Evolutionary conservation across 2,329 filamentous ascomycete species (phyloP).

Genomic region (Beauveria sp.): DNA sequence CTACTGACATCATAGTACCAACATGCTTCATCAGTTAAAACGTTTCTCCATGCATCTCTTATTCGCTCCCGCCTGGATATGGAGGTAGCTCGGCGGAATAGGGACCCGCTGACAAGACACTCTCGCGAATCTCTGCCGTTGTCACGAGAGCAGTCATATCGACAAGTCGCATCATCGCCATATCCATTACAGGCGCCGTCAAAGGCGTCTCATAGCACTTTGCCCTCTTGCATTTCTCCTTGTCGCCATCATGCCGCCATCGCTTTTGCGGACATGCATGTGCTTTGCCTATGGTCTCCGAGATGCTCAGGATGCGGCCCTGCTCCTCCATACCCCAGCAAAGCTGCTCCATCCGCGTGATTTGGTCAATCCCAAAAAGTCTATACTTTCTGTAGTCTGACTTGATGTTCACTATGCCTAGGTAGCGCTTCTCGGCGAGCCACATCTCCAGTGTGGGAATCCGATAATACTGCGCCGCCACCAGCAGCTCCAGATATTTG

Average conservation of each 20-base stretch:
- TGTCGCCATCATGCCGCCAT: conserved; percentile 9
- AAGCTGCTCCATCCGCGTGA: conserved; percentile 4
- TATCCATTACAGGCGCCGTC: no score
- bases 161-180: conserved; percentile 1
- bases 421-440: conserved; percentile 16
- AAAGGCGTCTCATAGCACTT: not conserved
- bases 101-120: not conserved
- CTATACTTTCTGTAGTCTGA: not conserved
- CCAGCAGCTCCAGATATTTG: conserved; percentile 26
- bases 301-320: conserved; percentile 1
- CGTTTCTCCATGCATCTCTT: not conserved
- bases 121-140: conserved; percentile 2
- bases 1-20: not conserved
- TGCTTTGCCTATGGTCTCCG: not conserved
- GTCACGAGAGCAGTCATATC: conserved; percentile 5
- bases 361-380: conserved; percentile 5
- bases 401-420: conserved; percentile 12
- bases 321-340: conserved; percentile 5
- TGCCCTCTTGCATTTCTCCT: not conserved
- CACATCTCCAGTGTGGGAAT: conserved; percentile 19
- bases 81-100: not conserved
- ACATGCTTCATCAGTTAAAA: not conserved
- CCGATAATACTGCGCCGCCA: conserved; percentile 27
- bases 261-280: conserved; percentile 5
- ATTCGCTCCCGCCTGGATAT: not conserved